These are phyloP conservation scores for Colletotrichum eleusines DNA, from an alignment of 2,329 filamentous ascomycete genomes.

Conservation along the genomic window DNA sequence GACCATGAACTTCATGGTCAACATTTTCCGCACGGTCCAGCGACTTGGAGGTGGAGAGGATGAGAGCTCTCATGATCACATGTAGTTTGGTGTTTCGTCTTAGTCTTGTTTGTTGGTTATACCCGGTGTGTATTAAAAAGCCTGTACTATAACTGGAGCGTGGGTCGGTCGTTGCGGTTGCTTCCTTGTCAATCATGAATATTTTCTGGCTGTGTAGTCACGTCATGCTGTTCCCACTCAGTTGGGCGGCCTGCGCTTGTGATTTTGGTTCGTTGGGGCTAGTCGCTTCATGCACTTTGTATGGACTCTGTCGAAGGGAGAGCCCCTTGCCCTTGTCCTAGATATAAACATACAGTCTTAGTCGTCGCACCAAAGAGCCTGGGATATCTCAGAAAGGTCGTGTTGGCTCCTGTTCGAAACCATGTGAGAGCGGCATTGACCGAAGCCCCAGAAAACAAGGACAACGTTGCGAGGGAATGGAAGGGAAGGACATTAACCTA, in stretches of 20 bases:
- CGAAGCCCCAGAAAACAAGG: not conserved
- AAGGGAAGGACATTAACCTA: conserved; percentile 2
- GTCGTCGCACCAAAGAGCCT: not conserved
- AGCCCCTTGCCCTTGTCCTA: not conserved
- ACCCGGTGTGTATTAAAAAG: conserved; percentile 37
- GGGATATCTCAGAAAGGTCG: not conserved
- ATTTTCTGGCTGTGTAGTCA: not conserved
- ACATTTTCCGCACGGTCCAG: conserved; percentile 78
- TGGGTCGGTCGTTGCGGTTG: not conserved
- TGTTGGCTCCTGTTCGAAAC: not conserved
- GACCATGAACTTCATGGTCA: conserved; percentile 90
- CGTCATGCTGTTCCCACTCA: not conserved
- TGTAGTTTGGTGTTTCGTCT: conserved; percentile 18
- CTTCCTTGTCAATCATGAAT: conserved; percentile 26
- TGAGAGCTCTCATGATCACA: conserved; percentile 42
- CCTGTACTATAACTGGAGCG: conserved; percentile 35
- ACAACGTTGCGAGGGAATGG: not conserved
- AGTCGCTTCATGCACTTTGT: not conserved
- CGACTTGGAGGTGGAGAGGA: conserved; percentile 69
- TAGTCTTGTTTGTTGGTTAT: conserved; percentile 33
- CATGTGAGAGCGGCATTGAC: conserved; percentile 9
- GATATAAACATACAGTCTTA: not conserved
- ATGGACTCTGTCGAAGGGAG: not conserved
- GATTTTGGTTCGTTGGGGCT: not conserved
- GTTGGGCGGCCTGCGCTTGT: not conserved